phyloP scores from a whole-genome alignment of 2,329 filamentous ascomycete species.

The Aspergillus jensenii region DNA sequence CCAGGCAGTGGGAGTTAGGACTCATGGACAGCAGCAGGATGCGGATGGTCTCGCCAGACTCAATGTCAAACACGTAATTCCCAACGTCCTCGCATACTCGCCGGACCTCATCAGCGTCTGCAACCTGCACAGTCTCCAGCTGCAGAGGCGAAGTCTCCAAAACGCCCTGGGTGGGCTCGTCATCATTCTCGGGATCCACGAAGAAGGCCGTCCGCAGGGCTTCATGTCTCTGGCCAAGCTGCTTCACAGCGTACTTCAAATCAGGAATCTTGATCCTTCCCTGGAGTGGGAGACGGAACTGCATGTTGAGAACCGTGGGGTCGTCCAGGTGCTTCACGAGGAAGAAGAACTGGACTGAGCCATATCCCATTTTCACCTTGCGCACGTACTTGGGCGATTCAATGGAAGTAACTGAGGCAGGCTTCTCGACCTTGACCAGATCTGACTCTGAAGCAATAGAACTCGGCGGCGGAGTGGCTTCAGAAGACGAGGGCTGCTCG shows the following conservation, averaged over 20 bases:
- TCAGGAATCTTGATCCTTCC: background rate
- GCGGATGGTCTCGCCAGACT: conserved; percentile 24
- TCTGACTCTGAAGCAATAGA: background rate
- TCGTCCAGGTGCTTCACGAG: background rate
- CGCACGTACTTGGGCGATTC: background rate
- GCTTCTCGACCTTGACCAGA: background rate
- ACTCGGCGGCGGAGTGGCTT: background rate
- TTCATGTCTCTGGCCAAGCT: conserved; percentile 21
- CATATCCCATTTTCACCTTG: background rate
- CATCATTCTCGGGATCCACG: background rate
- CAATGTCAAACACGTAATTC: conserved; percentile 38
- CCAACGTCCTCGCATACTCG: conserved; percentile 22
- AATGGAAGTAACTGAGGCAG: background rate
- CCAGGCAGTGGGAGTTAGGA: conserved; percentile 33
- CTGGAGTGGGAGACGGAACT: background rate
- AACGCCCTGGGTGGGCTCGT: conserved; percentile 24
- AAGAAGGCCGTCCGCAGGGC: conserved; percentile 27
- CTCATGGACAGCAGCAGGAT: conserved; percentile 34
- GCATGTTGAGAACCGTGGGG: background rate
- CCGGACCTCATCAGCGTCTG: conserved; percentile 5
- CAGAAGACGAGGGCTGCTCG: background rate
- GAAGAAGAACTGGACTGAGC: background rate
- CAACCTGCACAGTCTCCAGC: conserved; percentile 26
- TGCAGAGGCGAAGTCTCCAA: conserved; percentile 18
- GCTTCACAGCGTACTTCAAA: background rate